Conservation (phyloP, 169 alveolate species). For the Eimeria zaria region DNA sequence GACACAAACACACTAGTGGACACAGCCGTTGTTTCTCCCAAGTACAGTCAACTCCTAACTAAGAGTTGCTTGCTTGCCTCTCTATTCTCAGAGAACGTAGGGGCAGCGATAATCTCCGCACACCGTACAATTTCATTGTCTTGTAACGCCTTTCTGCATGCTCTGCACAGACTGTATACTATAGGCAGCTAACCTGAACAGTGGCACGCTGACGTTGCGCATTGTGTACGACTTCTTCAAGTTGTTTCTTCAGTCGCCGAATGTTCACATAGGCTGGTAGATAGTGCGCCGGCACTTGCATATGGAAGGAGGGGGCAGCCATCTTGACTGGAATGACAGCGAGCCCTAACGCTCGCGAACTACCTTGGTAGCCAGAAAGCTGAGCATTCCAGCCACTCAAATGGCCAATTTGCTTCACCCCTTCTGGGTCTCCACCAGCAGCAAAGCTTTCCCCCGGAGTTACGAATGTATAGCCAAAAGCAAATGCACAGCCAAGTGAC, state of each 20-base stretch:
- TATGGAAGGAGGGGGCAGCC: slow-evolving; percentile 65
- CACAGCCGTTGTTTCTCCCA: neutral
- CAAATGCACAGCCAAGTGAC: neutral
- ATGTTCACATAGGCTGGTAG: slow-evolving; percentile 52
- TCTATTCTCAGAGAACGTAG: neutral
- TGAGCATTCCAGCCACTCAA: neutral
- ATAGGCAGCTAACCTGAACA: slow-evolving; percentile 25
- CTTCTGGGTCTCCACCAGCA: neutral
- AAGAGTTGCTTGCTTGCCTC: neutral
- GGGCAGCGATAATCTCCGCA: neutral
- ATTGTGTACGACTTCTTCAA: slow-evolving; percentile 47
- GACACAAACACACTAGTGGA: neutral
- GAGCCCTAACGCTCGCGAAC: neutral
- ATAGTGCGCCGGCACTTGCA: slow-evolving; percentile 64
- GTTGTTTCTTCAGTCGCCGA: slow-evolving; percentile 62
- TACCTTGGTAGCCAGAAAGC: neutral
- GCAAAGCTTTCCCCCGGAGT: neutral
- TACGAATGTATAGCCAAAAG: neutral
- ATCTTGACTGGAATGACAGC: slow-evolving; percentile 2
- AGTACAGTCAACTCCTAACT: neutral
- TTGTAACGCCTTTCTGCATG: neutral
- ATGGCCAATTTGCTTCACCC: neutral
- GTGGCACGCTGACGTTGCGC: slow-evolving; percentile 75
- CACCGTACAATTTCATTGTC: neutral
- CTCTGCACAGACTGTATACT: neutral